Evolutionary conservation across 2,329 filamentous ascomycete species (phyloP).

Genomic region (Pseudomassariella vexata): DNA sequence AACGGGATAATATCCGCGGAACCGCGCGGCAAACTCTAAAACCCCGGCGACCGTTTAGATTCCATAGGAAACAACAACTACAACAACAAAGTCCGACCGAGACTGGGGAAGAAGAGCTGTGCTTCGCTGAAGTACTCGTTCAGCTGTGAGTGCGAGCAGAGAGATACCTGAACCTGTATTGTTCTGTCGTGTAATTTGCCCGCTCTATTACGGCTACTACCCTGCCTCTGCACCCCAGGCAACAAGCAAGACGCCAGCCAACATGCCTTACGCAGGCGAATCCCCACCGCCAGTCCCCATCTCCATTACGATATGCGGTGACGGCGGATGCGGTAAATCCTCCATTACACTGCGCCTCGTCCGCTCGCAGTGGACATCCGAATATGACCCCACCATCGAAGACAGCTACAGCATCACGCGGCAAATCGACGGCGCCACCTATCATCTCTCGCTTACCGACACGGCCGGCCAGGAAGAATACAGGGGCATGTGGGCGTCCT

Average conservation of each 20-base stretch:
- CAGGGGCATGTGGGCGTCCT: slow-evolving; percentile 76
- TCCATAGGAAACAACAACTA: too few species aligned
- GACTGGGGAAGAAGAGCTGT: too few species aligned
- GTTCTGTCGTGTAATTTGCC: too few species aligned
- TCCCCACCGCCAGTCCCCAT: slow-evolving; percentile 47
- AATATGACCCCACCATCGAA: slow-evolving; percentile 76
- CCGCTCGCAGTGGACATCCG: slow-evolving; percentile 76
- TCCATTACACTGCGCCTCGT: slow-evolving; percentile 80
- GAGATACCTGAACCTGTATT: too few species aligned
- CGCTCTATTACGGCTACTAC: too few species aligned
- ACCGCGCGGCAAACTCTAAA: too few species aligned
- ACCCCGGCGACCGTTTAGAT: too few species aligned
- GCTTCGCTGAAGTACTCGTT: too few species aligned
- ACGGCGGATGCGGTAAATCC: slow-evolving; percentile 80
- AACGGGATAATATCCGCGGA: too few species aligned
- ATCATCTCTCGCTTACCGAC: slow-evolving; percentile 75
- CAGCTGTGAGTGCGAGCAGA: too few species aligned
- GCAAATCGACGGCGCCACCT: slow-evolving; percentile 71
- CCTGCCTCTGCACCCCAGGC: slow-evolving; percentile 11
- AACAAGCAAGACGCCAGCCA: slow-evolving; percentile 29
- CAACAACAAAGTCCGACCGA: too few species aligned
- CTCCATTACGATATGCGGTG: slow-evolving; percentile 78
- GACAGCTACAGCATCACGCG: slow-evolving; percentile 83
- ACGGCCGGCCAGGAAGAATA: slow-evolving; percentile 90
- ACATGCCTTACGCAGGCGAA: slow-evolving; percentile 11